Conservation (phyloP, 2,329 filamentous ascomycete genomes). For the Fusarium pseudonygamai region DNA sequence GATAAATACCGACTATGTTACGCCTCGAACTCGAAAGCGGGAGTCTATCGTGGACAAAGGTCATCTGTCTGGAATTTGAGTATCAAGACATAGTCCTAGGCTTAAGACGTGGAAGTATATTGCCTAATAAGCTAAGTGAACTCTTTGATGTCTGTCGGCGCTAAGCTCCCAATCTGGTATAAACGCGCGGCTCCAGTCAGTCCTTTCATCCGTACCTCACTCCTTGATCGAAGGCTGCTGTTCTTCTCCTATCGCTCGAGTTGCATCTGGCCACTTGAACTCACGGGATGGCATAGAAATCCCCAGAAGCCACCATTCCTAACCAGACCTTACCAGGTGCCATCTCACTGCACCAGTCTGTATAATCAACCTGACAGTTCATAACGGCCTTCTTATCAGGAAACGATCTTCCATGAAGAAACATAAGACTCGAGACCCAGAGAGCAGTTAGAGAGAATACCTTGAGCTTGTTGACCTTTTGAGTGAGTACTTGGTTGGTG, state of each 20-base stretch:
- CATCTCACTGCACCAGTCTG: not conserved
- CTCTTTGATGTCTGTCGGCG: not conserved
- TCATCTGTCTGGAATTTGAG: accelerated
- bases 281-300: not conserved
- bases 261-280: not conserved
- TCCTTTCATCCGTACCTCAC: too few relatives aligned
- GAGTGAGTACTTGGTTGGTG: not conserved
- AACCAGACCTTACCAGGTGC: not conserved
- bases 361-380: not conserved
- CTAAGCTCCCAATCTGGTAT: not conserved
- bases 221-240: accelerated
- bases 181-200: not conserved
- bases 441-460: not conserved
- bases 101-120: accelerated
- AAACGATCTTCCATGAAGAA: not conserved
- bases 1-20: accelerated
- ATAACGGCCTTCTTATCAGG: not conserved
- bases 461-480: not conserved
- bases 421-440: not conserved
- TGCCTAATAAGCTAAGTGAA: not conserved
- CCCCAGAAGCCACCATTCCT: not conserved
- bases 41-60: accelerated
- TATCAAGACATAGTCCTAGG: not conserved
- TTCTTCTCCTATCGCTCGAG: accelerated
- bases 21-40: not conserved